phyloP scores from a whole-genome alignment of 345 rosid genomes.

The Chamaenerion angustifolium region DNA sequence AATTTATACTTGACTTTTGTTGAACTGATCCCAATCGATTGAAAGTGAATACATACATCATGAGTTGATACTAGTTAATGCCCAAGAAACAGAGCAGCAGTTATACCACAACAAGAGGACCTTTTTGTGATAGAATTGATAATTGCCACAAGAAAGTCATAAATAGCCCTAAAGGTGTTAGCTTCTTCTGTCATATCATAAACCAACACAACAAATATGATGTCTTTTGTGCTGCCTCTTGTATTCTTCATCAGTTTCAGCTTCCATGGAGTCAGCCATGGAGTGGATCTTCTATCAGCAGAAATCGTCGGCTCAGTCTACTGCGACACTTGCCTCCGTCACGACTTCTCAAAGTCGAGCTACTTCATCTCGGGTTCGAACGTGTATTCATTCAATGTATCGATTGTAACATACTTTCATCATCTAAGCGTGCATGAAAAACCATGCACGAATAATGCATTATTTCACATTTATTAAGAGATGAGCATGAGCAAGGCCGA shows the following conservation, averaged over 20 bases:
- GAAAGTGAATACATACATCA: too few species aligned
- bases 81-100: neutral
- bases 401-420: neutral
- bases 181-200: too few species aligned
- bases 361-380: slow-evolving; percentile 74
- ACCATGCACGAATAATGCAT: too few species aligned
- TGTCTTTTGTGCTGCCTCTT: slow-evolving; percentile 24
- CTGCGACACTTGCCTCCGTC: slow-evolving; percentile 73
- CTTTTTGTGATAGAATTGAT: too few species aligned
- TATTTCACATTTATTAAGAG: too few species aligned
- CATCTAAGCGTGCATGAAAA: too few species aligned
- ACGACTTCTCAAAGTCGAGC: slow-evolving; percentile 32
- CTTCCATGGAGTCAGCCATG: neutral
- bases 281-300: slow-evolving; percentile 24
- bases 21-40: too few species aligned
- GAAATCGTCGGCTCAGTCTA: slow-evolving; percentile 76
- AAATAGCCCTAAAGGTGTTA: too few species aligned
- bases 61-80: too few species aligned
- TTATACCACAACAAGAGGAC: neutral
- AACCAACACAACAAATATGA: neutral
- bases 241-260: slow-evolving; percentile 16
- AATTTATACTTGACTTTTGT: too few species aligned
- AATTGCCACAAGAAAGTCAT: too few species aligned
- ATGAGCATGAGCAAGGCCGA: too few species aligned
- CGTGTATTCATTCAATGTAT: neutral